Conservation (phyloP, 768 basidiomycete genomes). For the Termitomyces sp. region DNA sequence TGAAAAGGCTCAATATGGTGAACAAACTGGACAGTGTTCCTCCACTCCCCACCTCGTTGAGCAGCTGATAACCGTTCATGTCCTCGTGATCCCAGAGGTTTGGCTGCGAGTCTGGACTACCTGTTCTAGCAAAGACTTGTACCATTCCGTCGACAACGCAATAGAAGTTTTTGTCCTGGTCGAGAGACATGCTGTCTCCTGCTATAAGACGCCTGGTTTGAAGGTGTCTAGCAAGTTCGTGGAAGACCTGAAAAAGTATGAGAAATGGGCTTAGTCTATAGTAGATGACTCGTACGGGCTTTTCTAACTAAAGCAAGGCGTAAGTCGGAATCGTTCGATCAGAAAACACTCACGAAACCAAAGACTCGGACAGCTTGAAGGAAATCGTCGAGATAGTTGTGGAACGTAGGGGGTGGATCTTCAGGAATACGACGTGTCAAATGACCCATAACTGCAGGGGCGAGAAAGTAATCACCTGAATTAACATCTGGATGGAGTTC, state of each 20-base stretch:
- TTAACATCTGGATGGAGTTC: conserved; percentile 93
- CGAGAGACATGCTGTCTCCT: conserved; percentile 89
- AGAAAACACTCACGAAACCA: conserved; percentile 64
- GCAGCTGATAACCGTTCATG: conserved; percentile 92
- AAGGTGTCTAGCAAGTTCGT: conserved; percentile 93
- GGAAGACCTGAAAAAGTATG: conserved; percentile 66
- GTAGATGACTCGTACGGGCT: conserved; percentile 61
- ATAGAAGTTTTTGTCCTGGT: conserved; percentile 94
- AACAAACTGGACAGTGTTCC: conserved; percentile 95
- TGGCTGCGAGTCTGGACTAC: conserved; percentile 40
- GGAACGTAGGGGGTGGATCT: conserved; percentile 75
- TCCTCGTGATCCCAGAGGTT: conserved; percentile 79
- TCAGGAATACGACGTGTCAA: conserved; percentile 17
- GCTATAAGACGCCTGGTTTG: conserved; percentile 95
- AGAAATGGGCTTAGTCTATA: background rate
- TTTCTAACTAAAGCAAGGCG: conserved; percentile 55
- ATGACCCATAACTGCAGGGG: background rate
- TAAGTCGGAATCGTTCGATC: background rate
- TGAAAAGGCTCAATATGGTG: conserved; percentile 95
- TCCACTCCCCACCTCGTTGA: conserved; percentile 95
- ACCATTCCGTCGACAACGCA: conserved; percentile 98
- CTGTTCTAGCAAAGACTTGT: conserved; percentile 83
- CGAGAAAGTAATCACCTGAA: conserved; percentile 32
- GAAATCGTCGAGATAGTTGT: conserved; percentile 97
- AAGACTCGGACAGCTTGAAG: conserved; percentile 95